Base-by-base conservation (phyloP, 345 rosid species). In the Microcos paniculata region DNA sequence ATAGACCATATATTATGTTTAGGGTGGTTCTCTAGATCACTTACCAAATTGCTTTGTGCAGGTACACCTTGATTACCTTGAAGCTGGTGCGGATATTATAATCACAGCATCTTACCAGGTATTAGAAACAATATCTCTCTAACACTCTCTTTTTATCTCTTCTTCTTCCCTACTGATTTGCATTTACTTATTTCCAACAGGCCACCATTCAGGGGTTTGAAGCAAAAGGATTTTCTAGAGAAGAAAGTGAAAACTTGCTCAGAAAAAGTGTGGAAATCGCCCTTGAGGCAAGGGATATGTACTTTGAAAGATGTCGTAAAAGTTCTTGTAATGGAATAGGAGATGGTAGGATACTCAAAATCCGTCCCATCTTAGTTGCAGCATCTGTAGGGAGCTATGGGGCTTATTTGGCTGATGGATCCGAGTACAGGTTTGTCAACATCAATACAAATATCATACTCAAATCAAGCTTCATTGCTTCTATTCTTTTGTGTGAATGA, bases 321-420 rank as follows among this genome's bases (percentile, higher is more conserved):
- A 79, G 75, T 78, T 52, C 84, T 56, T 53, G 30, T 53, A 78
- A 71, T 73, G 71, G 62, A 33, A 40, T 12, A 38, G 78, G 18
- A 30, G 82, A 82, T 72, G 83, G 67, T 63, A 84, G 48, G 82
- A 76, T 87, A 81, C 82, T 87, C 24, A 86, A 76, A 62, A 84
- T 46, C 30, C 90, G 90, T 15, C 84, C 89, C 38, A 85, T 92
- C 64, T 73, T 92, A 79, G 87, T 90, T 83, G 94, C 94, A 10
- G 94, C 97, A 75, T 89, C 97, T 35, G 90, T 92, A 57, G 97
- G 94, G 42, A 90, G 97, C 90, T 92, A 92, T 65, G 97, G 94
- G 33, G 97, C 97, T 19, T 92, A 85, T 75, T 88, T 92, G 83
- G 97, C 97, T 62, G 97, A 92, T 86, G 97, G 97, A 42, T 90